phyloP scores from a whole-genome alignment of 768 basidiomycete genomes.

The Phylloporus arenicola region DNA sequence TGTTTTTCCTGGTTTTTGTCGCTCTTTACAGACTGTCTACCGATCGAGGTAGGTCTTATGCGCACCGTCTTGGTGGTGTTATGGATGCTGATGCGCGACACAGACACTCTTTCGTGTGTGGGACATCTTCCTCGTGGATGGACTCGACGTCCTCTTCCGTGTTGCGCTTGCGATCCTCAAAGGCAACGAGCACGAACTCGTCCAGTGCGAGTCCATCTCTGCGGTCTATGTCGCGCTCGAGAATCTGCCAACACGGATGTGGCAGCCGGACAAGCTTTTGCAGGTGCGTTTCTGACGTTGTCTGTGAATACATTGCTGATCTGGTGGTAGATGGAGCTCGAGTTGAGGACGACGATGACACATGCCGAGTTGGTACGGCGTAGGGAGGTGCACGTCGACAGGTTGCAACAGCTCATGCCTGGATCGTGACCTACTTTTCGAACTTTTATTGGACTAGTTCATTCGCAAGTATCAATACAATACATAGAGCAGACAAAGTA shows the following conservation, averaged over 20 bases:
- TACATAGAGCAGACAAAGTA: slow-evolving; percentile 9
- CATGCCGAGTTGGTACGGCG: slow-evolving; percentile 54
- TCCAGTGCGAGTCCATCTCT: slow-evolving; percentile 78
- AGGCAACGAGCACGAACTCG: slow-evolving; percentile 75
- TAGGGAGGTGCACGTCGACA: slow-evolving; percentile 46
- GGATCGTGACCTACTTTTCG: slow-evolving; percentile 1
- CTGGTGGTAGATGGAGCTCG: slow-evolving; percentile 45
- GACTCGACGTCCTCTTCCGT: slow-evolving; percentile 87
- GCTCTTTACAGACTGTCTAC: slow-evolving; percentile 92
- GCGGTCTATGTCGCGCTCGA: slow-evolving; percentile 88
- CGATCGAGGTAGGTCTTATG: slow-evolving; percentile 68
- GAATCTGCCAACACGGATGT: slow-evolving; percentile 86
- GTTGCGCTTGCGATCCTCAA: slow-evolving; percentile 83
- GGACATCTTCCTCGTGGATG: slow-evolving; percentile 94
- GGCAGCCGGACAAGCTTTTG: slow-evolving; percentile 86
- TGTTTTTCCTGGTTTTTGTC: slow-evolving; percentile 99
- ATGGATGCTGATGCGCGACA: not conserved
- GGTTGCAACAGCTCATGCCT: slow-evolving; percentile 39
- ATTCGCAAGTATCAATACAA: not conserved
- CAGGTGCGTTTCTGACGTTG: slow-evolving; percentile 46
- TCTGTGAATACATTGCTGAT: not conserved
- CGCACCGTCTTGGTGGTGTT: not conserved
- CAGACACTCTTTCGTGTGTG: slow-evolving; percentile 93
- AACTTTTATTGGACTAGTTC: not conserved
- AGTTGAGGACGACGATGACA: slow-evolving; percentile 47